Percentiles rank a stretch among this genome's conserved stretches.
These are phyloP conservation scores for Arthrinium puccinioides DNA, from an alignment of 2,329 filamentous ascomycete species.

Conservation along the genomic window DNA sequence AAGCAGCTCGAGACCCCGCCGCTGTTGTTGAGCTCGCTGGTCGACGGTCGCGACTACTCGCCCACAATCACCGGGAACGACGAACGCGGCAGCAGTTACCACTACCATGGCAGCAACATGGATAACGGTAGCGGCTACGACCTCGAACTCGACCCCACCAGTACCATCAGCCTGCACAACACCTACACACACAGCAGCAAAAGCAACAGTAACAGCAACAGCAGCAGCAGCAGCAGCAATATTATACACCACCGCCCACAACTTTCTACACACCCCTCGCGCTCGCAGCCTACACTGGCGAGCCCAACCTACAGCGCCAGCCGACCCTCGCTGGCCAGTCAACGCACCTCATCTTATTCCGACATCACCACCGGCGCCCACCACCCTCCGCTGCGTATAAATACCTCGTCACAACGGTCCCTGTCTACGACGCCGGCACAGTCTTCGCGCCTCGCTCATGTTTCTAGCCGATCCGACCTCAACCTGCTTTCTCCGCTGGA, in stretches of 20 bases:
- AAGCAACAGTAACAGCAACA: constrained; percentile 8
- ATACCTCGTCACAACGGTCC: constrained; percentile 23
- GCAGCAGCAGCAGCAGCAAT: constrained; percentile 7
- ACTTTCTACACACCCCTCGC: too few relatives aligned
- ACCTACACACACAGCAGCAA: constrained; percentile 15
- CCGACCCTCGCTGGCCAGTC: constrained; percentile 30
- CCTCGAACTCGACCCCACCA: constrained; percentile 9
- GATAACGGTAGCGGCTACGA: constrained; percentile 8
- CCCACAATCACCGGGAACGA: constrained; percentile 49
- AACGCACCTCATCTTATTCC: constrained; percentile 31
- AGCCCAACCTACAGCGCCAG: constrained; percentile 20
- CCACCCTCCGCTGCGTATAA: constrained; percentile 27
- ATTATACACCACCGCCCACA: constrained; percentile 2
- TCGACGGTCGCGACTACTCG: constrained; percentile 41
- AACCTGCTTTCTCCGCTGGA: constrained; percentile 30
- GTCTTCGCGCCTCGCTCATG: constrained; percentile 32
- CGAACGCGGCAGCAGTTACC: constrained; percentile 25
- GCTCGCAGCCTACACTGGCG: constrained; percentile 21
- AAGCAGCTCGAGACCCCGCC: constrained; percentile 57
- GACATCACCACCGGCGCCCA: constrained; percentile 25
- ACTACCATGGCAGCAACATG: too few relatives aligned
- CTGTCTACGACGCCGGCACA: constrained; percentile 18
- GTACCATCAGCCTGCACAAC: constrained; percentile 17
- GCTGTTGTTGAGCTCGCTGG: constrained; percentile 43
- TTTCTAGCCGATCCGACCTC: constrained; percentile 42